Evolutionary conservation across 352 stramenopile species (phyloP).

Genomic region (Pythium guiyangense): DNA sequence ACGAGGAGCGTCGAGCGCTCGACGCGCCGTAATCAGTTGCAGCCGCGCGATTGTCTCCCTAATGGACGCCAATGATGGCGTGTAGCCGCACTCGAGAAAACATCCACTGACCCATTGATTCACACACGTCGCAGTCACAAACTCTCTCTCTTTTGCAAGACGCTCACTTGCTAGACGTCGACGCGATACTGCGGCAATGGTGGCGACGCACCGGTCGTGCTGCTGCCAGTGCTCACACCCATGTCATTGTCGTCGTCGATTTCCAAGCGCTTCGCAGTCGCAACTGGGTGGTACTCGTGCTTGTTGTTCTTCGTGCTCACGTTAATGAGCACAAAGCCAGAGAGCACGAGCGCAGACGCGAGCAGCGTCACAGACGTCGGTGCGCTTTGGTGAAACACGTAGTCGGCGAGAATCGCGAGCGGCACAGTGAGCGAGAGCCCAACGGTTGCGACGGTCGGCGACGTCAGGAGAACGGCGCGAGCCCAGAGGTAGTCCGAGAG

Average conservation of each 20-base stretch:
- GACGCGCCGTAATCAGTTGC: too few species aligned
- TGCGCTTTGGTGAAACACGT: slow-evolving; percentile 50
- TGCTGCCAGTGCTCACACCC: slow-evolving; percentile 7
- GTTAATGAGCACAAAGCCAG: slow-evolving; percentile 65
- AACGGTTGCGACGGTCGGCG: slow-evolving; percentile 96
- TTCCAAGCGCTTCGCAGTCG: slow-evolving; percentile 22
- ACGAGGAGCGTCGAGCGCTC: too few species aligned
- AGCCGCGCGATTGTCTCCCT: too few species aligned
- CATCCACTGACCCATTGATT: too few species aligned
- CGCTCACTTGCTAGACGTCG: not conserved
- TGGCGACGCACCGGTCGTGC: not conserved
- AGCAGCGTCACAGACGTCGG: slow-evolving; percentile 50
- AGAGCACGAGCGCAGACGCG: slow-evolving; percentile 64
- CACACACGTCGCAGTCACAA: too few species aligned
- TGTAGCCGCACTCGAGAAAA: too few species aligned
- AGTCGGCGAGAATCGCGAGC: slow-evolving; percentile 92
- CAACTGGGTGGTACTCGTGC: slow-evolving; percentile 47
- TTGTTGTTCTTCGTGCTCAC: slow-evolving; percentile 52
- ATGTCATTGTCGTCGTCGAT: slow-evolving; percentile 13
- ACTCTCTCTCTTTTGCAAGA: not conserved
- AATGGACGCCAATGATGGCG: too few species aligned
- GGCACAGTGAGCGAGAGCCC: slow-evolving; percentile 96
- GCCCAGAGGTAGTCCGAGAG: slow-evolving; percentile 96
- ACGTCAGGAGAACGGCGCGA: slow-evolving; percentile 92
- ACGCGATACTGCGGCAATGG: not conserved